Percentiles rank a stretch among this genome's conserved stretches.
Evolutionary conservation across 345 rosid species (phyloP).

Genomic region (Aurinia saxatilis): DNA sequence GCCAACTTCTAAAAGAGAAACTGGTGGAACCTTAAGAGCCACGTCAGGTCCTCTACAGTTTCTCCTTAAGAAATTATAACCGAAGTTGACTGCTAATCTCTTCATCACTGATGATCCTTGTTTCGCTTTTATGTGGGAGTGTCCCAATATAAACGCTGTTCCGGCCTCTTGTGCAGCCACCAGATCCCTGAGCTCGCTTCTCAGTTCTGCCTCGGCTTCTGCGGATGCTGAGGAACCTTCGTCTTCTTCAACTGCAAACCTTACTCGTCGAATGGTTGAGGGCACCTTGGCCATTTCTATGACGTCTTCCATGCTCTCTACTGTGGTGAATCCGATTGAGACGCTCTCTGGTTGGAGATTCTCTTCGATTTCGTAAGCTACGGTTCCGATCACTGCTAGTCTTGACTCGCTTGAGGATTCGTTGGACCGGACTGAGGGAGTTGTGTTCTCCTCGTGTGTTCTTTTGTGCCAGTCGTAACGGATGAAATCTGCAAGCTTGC

Average conservation of each 20-base stretch:
- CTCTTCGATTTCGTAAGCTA: slow-evolving; percentile 55
- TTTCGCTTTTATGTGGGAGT: slow-evolving; percentile 87
- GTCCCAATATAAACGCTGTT: slow-evolving; percentile 85
- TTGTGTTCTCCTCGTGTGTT: slow-evolving; percentile 32
- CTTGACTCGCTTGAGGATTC: slow-evolving; percentile 62
- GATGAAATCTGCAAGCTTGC: slow-evolving; percentile 65
- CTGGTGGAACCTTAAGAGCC: slow-evolving; percentile 87
- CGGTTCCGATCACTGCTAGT: slow-evolving; percentile 73
- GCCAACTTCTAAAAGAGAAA: slow-evolving; percentile 84
- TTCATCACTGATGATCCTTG: slow-evolving; percentile 85
- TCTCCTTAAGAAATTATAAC: slow-evolving; percentile 81
- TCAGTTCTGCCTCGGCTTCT: slow-evolving; percentile 33
- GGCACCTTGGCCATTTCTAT: slow-evolving; percentile 58
- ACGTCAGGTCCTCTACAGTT: slow-evolving; percentile 92
- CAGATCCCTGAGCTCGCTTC: slow-evolving; percentile 67
- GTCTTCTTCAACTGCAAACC: slow-evolving; percentile 56
- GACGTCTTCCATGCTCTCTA: slow-evolving; percentile 54
- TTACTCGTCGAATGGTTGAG: slow-evolving; percentile 43
- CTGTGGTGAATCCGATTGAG: slow-evolving; percentile 59
- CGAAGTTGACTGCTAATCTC: slow-evolving; percentile 66
- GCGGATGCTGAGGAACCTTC: slow-evolving; percentile 6
- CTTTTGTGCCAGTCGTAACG: slow-evolving; percentile 56
- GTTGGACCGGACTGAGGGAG: slow-evolving; percentile 29
- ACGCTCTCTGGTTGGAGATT: slow-evolving; percentile 60
- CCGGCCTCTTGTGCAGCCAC: slow-evolving; percentile 71